Evolutionary conservation across 2,329 filamentous ascomycete species (phyloP).

Genomic region (Cercospora sp.): DNA sequence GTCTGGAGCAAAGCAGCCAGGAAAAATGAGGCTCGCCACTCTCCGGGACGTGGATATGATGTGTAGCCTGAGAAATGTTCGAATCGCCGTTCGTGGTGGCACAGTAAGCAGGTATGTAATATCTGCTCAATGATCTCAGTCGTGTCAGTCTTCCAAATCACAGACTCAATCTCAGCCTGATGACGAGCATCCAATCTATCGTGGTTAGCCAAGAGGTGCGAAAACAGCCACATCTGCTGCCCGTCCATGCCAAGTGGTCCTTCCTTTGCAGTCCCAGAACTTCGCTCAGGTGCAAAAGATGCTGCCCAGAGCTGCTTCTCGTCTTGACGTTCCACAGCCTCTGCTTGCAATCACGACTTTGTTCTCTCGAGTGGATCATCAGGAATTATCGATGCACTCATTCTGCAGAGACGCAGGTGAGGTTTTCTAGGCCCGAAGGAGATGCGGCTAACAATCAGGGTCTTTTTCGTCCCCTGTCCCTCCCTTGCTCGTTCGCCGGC

Average conservation of each 20-base stretch:
- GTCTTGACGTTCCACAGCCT: not conserved
- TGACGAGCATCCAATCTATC: no score
- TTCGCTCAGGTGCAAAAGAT: not conserved
- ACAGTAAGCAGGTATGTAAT: no score
- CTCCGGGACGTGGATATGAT: not conserved
- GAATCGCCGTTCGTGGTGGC: not conserved
- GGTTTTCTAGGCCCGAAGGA: not conserved
- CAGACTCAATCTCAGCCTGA: not conserved
- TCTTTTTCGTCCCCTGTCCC: not conserved
- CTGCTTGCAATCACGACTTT: not conserved
- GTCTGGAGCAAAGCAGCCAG: not conserved
- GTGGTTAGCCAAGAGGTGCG: no score
- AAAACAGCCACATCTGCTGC: not conserved
- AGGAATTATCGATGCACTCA: not conserved
- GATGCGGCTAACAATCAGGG: not conserved
- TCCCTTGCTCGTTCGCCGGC: not conserved
- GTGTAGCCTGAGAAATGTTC: no score
- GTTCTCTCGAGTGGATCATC: not conserved
- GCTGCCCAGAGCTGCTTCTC: not conserved
- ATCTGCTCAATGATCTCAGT: not conserved
- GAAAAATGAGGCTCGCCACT: not conserved
- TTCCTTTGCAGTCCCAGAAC: no score
- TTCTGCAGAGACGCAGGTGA: constrained; percentile 1
- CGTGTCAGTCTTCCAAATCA: not conserved
- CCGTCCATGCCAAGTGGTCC: not conserved